Percentiles rank a stretch among this genome's conserved stretches.
Evolutionary conservation across 805 yeast genomes (phyloP).

Genomic region (Nakazawaea holstii): DNA sequence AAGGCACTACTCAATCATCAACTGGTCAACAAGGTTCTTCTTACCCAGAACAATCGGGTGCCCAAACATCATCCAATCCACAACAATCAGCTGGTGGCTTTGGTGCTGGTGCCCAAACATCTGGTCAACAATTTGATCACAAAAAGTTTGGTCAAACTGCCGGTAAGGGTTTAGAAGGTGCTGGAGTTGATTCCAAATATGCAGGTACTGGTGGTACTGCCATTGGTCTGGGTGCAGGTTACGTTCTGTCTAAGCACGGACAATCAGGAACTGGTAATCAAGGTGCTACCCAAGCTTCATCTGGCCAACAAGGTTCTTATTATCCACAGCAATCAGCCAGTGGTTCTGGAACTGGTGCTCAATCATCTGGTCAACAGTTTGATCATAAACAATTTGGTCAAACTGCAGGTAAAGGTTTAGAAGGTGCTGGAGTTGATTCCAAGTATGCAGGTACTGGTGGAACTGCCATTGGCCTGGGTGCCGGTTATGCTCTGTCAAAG

Average conservation of each 20-base stretch:
- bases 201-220: constrained; percentile 3
- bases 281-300: background rate
- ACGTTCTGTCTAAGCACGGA: background rate
- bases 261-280: background rate
- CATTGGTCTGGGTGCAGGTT: background rate
- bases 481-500: background rate
- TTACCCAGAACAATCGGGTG: background rate
- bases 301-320: no score
- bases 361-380: background rate
- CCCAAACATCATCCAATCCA: background rate
- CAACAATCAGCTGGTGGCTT: background rate
- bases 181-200: constrained; percentile 2
- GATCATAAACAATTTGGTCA: constrained; percentile 1
- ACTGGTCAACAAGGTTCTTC: background rate
- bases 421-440: constrained; percentile 3
- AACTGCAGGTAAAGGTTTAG: background rate
- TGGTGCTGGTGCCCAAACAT: background rate
- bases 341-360: background rate
- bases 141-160: constrained; percentile 1
- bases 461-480: background rate
- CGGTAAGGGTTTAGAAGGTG: background rate
- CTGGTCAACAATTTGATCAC: background rate
- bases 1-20: background rate
- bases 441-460: constrained; percentile 3
- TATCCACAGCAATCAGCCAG: background rate